Evolutionary conservation across 768 basidiomycete species (phyloP), one percentile per base, ranked within the genome.

Genomic region (Roridomyces roridus): DNA sequence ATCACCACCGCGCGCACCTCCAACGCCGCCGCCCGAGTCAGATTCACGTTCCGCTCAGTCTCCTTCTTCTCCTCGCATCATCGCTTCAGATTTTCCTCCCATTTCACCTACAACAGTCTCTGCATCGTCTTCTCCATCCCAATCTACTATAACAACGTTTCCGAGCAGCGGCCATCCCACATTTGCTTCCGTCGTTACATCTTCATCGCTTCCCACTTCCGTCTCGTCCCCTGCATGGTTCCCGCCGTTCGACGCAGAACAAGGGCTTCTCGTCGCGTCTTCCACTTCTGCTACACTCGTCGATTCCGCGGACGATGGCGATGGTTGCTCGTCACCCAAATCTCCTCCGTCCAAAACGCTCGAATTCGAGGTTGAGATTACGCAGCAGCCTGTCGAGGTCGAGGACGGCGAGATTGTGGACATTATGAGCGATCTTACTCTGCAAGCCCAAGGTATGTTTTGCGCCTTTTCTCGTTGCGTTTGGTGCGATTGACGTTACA

Each of bases 201-300:
- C 48, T n/a, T 52, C 51, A 4, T 52, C 56, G 17, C 51, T 55
- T 21, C 48, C 56, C 20, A 55, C 56, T n/a, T 62, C 60, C 18
- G 60, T 62, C 24, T 62, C 60, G 29, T 62, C 60, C 10, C 60
- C 60, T 17, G 60, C 60, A 36, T 62, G 60, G 60, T 62, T 62
- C 43, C 60, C 60, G 9, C 34, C 56, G 14, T 57, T 62, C 42
- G 51, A 48, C 35, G 18, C 56, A 15, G 54, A 29, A 18, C 42
- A 35, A n/a, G 42, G 21, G 48, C 20, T 34, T 34, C 50, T 62
- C 23, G 52, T 58, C 2, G 37, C 47, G 5, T 62, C 60, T n/a
- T 58, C 44, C 15, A 57, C 60, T 18, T 54, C 56, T 25, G 56
- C 52, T 14, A 62, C 60, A 5, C 56, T 62, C 17, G 47, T 62